These are phyloP conservation scores for Diutina pseudorugosa DNA, from an alignment of 1,139 yeast genomes.

Conservation along the genomic window DNA sequence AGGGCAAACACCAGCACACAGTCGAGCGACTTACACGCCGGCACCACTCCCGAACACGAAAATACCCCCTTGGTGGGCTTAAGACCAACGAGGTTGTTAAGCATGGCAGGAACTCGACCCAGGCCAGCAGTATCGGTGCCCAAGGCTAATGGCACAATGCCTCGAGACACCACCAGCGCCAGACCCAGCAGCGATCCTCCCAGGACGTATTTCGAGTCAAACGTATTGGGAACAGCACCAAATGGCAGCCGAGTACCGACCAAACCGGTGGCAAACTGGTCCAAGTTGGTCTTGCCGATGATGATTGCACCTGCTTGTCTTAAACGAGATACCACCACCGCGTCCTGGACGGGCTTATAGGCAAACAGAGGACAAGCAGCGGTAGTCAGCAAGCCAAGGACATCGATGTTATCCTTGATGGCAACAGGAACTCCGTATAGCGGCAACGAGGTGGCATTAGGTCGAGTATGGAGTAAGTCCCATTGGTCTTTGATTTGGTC, in stretches of 20 bases:
- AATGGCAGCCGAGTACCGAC: constrained; percentile 94
- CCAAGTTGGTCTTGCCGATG: constrained; percentile 86
- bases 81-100: constrained; percentile 81
- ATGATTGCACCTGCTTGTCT: constrained; percentile 82
- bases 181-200: constrained; percentile 98
- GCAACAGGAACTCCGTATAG: constrained; percentile 92
- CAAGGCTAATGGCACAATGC: constrained; percentile 74
- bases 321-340: constrained; percentile 58
- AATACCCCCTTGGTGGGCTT: constrained; percentile 87
- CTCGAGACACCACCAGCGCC: constrained; percentile 79
- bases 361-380: constrained; percentile 88
- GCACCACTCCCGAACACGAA: constrained; percentile 81
- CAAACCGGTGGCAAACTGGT: constrained; percentile 93
- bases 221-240: constrained; percentile 75
- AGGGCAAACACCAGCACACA: constrained; percentile 80
- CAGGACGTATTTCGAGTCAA: constrained; percentile 62
- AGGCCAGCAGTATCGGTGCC: constrained; percentile 99
- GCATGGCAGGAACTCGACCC: constrained; percentile 95
- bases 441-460: constrained; percentile 40
- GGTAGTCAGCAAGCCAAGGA: constrained; percentile 67
- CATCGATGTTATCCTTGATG: constrained; percentile 90
- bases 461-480: constrained; percentile 55
- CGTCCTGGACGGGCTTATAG: constrained; percentile 55
- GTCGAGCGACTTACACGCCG: constrained; percentile 94
- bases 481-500: constrained; percentile 65